Percentiles rank a stretch among this genome's conserved stretches.
These are phyloP conservation scores for Magnolia kwangsiensis DNA, from an alignment of 164 flowering plant genomes.

Conservation along the genomic window DNA sequence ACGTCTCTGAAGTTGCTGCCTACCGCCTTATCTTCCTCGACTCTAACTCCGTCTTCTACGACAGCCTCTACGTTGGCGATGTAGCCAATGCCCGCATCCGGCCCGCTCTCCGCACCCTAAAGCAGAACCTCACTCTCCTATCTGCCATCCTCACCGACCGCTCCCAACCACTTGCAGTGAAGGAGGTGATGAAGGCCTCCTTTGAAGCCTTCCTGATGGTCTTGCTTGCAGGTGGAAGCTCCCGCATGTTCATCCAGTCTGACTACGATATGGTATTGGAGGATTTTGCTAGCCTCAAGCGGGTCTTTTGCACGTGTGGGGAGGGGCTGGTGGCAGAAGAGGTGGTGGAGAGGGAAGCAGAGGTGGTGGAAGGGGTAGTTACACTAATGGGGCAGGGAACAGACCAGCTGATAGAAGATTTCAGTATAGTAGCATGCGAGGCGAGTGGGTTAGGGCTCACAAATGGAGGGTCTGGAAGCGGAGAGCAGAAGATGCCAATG, in stretches of 20 bases:
- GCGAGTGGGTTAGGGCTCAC: conserved; percentile 51
- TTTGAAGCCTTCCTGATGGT: conserved; percentile 86
- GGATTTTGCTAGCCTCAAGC: conserved; percentile 69
- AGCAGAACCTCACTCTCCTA: conserved; percentile 78
- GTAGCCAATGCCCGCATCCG: conserved; percentile 64
- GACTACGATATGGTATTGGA: conserved; percentile 75
- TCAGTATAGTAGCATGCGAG: conserved; percentile 69
- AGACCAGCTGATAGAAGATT: conserved; percentile 82
- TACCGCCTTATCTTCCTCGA: conserved; percentile 85
- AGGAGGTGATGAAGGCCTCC: conserved; percentile 79
- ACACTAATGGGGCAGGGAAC: conserved; percentile 64
- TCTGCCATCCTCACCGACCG: conserved; percentile 56
- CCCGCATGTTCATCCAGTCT: conserved; percentile 41
- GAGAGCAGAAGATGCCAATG: conserved; percentile 61
- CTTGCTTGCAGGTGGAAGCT: conserved; percentile 79
- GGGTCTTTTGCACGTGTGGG: conserved; percentile 57
- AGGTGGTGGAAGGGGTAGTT: conserved; percentile 70
- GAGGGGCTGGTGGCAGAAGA: conserved; percentile 71
- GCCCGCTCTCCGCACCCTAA: conserved; percentile 70
- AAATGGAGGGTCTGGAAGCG: conserved; percentile 1
- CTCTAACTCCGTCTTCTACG: conserved; percentile 64
- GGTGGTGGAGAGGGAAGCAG: conserved; percentile 65
- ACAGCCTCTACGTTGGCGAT: conserved; percentile 53
- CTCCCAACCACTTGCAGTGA: conserved; percentile 68
- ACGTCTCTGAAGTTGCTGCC: conserved; percentile 84